A percentile compares a stretch with the other conserved stretches of the same genome.
Conservation (phyloP, 805 yeast genomes). For the Deakozyma indianensis region DNA sequence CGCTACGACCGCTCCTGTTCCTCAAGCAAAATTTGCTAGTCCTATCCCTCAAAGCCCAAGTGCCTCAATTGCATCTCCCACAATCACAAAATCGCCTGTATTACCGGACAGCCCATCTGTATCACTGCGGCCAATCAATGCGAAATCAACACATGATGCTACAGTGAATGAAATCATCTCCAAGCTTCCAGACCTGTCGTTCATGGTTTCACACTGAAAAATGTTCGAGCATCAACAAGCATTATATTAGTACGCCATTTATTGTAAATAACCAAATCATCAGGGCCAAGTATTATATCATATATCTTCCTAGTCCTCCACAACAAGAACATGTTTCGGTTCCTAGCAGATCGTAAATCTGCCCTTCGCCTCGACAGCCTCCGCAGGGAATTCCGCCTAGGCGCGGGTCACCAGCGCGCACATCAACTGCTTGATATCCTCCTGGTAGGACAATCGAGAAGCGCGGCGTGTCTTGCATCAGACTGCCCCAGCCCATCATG, state of each 20-base stretch:
- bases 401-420: conserved; percentile 66
- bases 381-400: conserved; percentile 66
- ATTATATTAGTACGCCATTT: no score
- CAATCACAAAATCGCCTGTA: not conserved
- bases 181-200: conserved; percentile 13
- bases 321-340: conserved; percentile 49
- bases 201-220: conserved; percentile 3
- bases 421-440: conserved; percentile 26
- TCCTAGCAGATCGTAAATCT: conserved; percentile 39
- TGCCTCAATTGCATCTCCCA: no score
- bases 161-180: conserved; percentile 10
- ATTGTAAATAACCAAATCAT: no score
- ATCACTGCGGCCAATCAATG: not conserved
- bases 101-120: not conserved
- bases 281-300: no score
- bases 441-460: not conserved
- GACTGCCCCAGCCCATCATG: not conserved
- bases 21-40: no score
- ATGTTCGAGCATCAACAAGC: no score
- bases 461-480: not conserved
- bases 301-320: conserved; percentile 24
- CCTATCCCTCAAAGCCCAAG: no score
- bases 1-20: no score
- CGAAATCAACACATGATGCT: conserved; percentile 7
- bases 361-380: conserved; percentile 54